Percentiles rank a stretch among this genome's conserved stretches.
phyloP scores from a whole-genome alignment of 106 monocot genomes.

The Allium fistulosum region DNA sequence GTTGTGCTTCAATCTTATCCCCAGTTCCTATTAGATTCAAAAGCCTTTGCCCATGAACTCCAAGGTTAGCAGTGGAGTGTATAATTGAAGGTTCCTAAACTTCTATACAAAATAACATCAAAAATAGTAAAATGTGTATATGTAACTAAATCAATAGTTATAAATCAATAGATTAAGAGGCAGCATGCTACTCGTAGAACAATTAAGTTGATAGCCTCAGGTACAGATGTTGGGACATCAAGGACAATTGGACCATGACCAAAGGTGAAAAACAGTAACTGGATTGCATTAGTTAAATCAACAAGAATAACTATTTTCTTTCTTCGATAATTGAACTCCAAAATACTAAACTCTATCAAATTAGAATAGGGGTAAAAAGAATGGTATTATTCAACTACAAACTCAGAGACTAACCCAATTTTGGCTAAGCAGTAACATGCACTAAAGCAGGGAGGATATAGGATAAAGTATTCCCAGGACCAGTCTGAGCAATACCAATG shows the following conservation, averaged over 20 bases:
- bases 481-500: slow-evolving; percentile 92
- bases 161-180: background rate
- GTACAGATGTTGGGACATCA: slow-evolving; percentile 79
- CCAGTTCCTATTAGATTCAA: slow-evolving; percentile 86
- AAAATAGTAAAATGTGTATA: background rate
- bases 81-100: slow-evolving; percentile 78
- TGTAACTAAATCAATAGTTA: background rate
- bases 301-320: too few relatives aligned
- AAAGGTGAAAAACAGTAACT: slow-evolving; percentile 16
- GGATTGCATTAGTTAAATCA: too few relatives aligned
- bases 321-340: too few relatives aligned
- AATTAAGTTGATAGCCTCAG: slow-evolving; percentile 90
- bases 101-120: too few relatives aligned
- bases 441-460: slow-evolving; percentile 88
- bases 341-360: too few relatives aligned
- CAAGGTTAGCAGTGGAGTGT: slow-evolving; percentile 83
- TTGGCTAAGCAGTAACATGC: slow-evolving; percentile 88
- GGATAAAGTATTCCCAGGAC: slow-evolving; percentile 91
- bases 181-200: slow-evolving; percentile 60
- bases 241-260: slow-evolving; percentile 86
- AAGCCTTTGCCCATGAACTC: slow-evolving; percentile 93
- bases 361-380: too few relatives aligned
- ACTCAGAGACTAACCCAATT: slow-evolving; percentile 49
- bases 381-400: background rate
- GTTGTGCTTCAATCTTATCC: slow-evolving; percentile 84